These are phyloP conservation scores for Sporothrix mexicana DNA, from an alignment of 2,329 filamentous ascomycete genomes.

Conservation along the genomic window DNA sequence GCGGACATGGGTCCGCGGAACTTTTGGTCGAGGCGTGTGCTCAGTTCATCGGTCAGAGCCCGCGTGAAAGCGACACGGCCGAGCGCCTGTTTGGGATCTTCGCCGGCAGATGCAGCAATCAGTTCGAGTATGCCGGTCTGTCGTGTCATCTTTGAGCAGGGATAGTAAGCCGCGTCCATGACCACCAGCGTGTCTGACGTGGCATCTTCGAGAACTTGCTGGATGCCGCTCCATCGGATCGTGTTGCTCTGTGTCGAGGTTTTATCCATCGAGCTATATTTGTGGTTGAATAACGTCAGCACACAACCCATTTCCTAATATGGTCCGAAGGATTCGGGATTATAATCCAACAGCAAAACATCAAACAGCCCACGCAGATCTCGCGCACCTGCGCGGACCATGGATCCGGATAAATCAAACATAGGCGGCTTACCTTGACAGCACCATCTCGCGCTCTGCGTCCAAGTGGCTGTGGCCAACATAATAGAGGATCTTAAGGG, in stretches of 20 bases:
- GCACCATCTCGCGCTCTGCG: constrained; percentile 61
- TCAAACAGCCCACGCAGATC: not conserved
- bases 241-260: constrained; percentile 51
- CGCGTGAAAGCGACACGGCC: constrained; percentile 60
- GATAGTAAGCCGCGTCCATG: constrained; percentile 65
- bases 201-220: constrained; percentile 62
- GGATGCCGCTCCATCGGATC: constrained; percentile 62
- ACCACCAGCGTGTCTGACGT: constrained; percentile 62
- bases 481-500: constrained; percentile 65
- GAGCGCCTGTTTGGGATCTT: constrained; percentile 56
- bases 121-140: constrained; percentile 62
- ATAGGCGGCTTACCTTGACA: constrained; percentile 55
- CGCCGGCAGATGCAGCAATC: constrained; percentile 60
- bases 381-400: no score
- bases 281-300: not conserved
- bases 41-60: constrained; percentile 57
- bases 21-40: constrained; percentile 53
- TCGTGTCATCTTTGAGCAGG: constrained; percentile 58
- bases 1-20: constrained; percentile 54
- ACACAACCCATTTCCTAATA: not conserved
- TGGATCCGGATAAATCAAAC: not conserved
- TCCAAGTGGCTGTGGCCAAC: constrained; percentile 61
- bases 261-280: constrained; percentile 53
- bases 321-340: not conserved
- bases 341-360: constrained; percentile 16